A percentile compares a stretch with the other conserved stretches of the same genome.
Conservation (phyloP, 208 protist genomes). For the Trichomonas tenax region DNA sequence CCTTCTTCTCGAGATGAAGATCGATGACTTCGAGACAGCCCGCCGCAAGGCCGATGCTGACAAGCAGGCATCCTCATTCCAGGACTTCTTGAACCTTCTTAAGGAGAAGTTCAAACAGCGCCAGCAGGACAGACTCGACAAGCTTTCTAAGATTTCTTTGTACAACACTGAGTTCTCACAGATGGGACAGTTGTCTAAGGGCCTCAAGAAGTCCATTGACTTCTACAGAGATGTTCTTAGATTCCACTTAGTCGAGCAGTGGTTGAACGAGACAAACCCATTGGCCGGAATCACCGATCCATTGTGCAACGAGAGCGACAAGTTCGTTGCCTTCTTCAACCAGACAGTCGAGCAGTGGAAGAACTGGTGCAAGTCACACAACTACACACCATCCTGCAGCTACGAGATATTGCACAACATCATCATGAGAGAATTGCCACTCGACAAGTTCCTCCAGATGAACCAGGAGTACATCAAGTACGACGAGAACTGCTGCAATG, state of each 20-base stretch:
- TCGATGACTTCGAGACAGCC: background rate
- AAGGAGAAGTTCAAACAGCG: background rate
- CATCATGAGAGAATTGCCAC: background rate
- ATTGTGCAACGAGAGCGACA: background rate
- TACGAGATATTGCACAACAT: background rate
- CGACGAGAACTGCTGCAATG: background rate
- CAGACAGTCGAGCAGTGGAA: background rate
- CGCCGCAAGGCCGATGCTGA: background rate
- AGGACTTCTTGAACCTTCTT: conserved; percentile 2
- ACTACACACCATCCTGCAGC: background rate
- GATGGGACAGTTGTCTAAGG: background rate
- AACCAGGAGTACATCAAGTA: background rate
- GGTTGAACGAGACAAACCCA: background rate
- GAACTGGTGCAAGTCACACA: background rate
- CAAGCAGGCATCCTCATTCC: background rate
- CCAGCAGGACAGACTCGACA: background rate
- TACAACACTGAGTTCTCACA: background rate
- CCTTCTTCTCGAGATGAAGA: background rate
- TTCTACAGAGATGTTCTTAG: background rate
- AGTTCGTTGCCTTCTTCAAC: background rate
- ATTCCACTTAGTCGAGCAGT: background rate
- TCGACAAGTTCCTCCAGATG: background rate
- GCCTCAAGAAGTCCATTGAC: background rate
- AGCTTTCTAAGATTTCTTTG: background rate
- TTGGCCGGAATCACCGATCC: background rate